These are phyloP conservation scores for Phytophthora capsici DNA, from an alignment of 352 stramenopile species.

Conservation along the genomic window DNA sequence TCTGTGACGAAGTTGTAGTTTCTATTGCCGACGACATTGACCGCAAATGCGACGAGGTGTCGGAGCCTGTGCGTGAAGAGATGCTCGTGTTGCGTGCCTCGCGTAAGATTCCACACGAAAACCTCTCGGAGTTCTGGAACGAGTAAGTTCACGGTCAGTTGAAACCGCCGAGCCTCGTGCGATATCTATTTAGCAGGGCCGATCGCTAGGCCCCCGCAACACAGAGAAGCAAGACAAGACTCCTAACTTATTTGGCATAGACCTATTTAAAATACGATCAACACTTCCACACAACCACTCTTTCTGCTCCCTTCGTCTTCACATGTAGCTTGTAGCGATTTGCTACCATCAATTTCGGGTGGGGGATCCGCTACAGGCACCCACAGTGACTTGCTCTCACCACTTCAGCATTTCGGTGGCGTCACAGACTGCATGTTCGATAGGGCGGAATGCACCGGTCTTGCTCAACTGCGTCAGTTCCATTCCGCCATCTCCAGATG, in stretches of 20 bases:
- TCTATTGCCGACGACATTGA: constrained; percentile 70
- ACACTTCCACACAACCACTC: not conserved
- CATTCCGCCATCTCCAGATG: constrained; percentile 25
- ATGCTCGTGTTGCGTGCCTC: constrained; percentile 83
- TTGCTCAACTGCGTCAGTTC: constrained; percentile 8
- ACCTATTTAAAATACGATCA: constrained; percentile 41
- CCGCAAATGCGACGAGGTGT: constrained; percentile 50
- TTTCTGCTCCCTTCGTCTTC: not conserved
- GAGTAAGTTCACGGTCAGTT: constrained; percentile 25
- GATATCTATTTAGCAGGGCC: constrained; percentile 31
- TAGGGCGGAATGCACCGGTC: constrained; percentile 29
- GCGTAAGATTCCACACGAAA: constrained; percentile 70
- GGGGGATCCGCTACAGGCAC: not conserved
- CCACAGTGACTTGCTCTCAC: not conserved
- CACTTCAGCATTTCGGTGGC: constrained; percentile 23
- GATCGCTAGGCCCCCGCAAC: constrained; percentile 21
- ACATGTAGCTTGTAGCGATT: not conserved
- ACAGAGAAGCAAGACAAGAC: constrained; percentile 16
- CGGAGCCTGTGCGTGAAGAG: constrained; percentile 68
- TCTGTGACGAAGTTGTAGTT: constrained; percentile 63
- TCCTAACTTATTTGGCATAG: constrained; percentile 47
- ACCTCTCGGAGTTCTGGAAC: constrained; percentile 83
- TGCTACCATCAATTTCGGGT: constrained; percentile 6
- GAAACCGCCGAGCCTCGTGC: constrained; percentile 9
- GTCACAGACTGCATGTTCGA: constrained; percentile 9